Evolutionary conservation across 2,329 filamentous ascomycete species (phyloP).

Genomic region (Mycosphaerella sp.): DNA sequence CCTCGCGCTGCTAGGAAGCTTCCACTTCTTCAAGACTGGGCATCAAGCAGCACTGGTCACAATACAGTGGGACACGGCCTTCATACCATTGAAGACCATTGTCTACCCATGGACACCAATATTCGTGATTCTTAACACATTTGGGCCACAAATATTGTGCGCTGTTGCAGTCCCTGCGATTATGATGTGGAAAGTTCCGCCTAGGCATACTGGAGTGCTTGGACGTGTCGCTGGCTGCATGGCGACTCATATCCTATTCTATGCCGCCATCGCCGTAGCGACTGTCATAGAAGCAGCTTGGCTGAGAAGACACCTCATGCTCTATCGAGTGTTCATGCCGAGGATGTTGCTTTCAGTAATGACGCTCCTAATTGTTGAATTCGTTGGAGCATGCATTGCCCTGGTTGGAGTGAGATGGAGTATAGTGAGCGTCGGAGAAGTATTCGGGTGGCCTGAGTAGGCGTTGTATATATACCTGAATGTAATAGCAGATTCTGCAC

Average conservation of each 20-base stretch:
- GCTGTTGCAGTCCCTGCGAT: slow-evolving; percentile 73
- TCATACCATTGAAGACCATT: slow-evolving; percentile 77
- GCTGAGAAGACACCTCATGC: slow-evolving; percentile 86
- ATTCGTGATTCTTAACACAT: slow-evolving; percentile 76
- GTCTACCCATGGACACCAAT: slow-evolving; percentile 86
- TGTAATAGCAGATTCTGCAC: neutral
- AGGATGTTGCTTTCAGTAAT: slow-evolving; percentile 77
- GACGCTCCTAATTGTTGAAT: slow-evolving; percentile 68
- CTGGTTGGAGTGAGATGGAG: slow-evolving; percentile 70
- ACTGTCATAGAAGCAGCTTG: slow-evolving; percentile 88
- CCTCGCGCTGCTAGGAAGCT: slow-evolving; percentile 81
- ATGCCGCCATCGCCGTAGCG: slow-evolving; percentile 73
- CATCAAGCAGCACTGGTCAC: slow-evolving; percentile 82
- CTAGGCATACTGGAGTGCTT: slow-evolving; percentile 58
- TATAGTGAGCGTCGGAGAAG: slow-evolving; percentile 70
- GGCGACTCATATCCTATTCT: slow-evolving; percentile 72
- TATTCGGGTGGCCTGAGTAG: slow-evolving; percentile 67
- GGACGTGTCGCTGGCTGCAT: slow-evolving; percentile 65
- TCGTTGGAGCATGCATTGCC: slow-evolving; percentile 65
- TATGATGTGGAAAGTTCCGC: slow-evolving; percentile 81
- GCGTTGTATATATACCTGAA: neutral
- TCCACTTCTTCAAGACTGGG: slow-evolving; percentile 96
- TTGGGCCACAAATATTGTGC: slow-evolving; percentile 80
- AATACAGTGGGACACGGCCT: slow-evolving; percentile 95
- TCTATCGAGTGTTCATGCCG: slow-evolving; percentile 89